Evolutionary conservation across 2,329 filamentous ascomycete species (phyloP).

Genomic region (Pseudopithomyces maydicus): DNA sequence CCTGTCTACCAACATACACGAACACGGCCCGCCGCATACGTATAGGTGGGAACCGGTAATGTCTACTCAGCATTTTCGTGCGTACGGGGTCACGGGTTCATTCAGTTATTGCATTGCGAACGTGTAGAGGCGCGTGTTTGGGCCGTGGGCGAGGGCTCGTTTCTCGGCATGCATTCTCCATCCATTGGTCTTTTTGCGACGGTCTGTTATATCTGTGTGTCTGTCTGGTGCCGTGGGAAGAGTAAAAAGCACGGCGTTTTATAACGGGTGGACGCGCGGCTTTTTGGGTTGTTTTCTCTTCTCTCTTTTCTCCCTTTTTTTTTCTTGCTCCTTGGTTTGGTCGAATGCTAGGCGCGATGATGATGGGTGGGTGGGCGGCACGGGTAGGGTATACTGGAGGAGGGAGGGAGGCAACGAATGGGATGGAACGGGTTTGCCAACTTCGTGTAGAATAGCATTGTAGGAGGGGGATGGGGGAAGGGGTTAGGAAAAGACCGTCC

Average conservation of each 20-base stretch:
- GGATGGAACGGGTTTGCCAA: not conserved
- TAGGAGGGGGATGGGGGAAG: not conserved
- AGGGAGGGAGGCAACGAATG: not conserved
- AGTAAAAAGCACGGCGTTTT: constrained; percentile 12
- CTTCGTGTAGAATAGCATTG: constrained; percentile 12
- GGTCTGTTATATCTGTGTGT: not conserved
- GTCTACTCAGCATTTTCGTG: constrained; percentile 43
- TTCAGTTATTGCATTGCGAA: constrained; percentile 21
- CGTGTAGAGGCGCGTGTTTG: not conserved
- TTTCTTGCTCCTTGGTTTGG: not conserved
- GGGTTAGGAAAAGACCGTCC: not conserved
- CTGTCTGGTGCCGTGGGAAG: not conserved
- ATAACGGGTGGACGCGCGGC: not conserved
- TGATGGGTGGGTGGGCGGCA: not conserved
- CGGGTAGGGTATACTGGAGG: no score
- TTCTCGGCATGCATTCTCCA: not conserved
- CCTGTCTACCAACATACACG: constrained; percentile 8
- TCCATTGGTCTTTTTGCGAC: constrained; percentile 7
- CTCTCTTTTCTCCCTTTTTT: not conserved
- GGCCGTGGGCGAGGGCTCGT: not conserved
- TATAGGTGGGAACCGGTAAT: constrained; percentile 18
- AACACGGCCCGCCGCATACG: constrained; percentile 3
- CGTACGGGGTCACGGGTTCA: constrained; percentile 29
- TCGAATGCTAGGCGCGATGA: not conserved
- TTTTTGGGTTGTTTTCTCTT: not conserved